phyloP scores from a whole-genome alignment of 495 filamentous ascomycete genomes.

The Copromyces sp. region DNA sequence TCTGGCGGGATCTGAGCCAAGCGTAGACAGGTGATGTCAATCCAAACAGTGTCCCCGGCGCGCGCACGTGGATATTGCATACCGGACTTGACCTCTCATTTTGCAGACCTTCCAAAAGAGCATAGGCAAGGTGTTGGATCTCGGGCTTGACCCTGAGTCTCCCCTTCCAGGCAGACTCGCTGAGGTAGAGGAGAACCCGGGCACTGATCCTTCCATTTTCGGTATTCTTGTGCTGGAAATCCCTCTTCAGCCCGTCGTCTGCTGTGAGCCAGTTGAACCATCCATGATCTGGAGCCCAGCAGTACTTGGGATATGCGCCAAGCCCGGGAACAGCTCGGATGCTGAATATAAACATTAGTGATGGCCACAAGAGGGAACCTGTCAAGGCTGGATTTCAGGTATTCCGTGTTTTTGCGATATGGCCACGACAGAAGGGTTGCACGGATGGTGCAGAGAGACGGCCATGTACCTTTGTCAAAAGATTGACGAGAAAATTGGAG shows the following conservation, averaged over 20 bases:
- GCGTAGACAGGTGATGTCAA: conserved; percentile 25
- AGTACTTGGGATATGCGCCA: neutral
- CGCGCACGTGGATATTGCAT: conserved; percentile 3
- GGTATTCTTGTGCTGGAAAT: neutral
- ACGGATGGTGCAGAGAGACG: neutral
- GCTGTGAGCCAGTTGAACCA: neutral
- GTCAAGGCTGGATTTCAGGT: no score
- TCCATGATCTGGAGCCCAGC: neutral
- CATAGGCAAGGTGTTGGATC: neutral
- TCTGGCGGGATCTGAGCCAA: conserved; percentile 19
- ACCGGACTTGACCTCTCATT: no score
- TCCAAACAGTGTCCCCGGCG: conserved; percentile 26
- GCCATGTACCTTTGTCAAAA: neutral
- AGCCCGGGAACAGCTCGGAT: neutral
- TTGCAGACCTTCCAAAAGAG: neutral
- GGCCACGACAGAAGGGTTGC: neutral
- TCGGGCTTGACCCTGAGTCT: neutral
- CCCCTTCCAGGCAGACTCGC: neutral
- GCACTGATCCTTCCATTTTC: neutral
- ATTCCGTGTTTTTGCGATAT: no score
- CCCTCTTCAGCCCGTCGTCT: neutral
- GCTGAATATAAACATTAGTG: no score
- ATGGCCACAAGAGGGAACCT: neutral
- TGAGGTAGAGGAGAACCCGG: neutral
- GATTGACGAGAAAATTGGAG: neutral